Conservation (phyloP, 306 rosid species). For the Rosa persica region DNA sequence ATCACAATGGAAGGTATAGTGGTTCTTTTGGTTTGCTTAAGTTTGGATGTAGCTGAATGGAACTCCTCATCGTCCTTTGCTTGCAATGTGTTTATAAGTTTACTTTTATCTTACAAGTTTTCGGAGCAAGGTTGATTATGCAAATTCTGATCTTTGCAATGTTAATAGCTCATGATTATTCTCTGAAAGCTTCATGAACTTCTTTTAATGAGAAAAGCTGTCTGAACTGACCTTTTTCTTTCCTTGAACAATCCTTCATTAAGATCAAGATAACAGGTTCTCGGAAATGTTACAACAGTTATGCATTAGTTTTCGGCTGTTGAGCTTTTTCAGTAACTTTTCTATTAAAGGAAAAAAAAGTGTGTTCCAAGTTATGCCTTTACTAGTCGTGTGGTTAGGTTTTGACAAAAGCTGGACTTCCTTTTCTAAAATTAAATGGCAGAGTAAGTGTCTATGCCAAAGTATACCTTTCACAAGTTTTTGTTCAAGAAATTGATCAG, state of each 20-base stretch:
- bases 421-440: neutral
- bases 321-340: neutral
- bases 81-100: neutral
- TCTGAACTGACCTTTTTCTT: neutral
- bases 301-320: neutral
- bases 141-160: neutral
- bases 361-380: neutral
- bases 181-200: neutral
- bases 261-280: neutral
- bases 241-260: neutral
- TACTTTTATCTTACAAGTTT: neutral
- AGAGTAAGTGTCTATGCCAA: neutral
- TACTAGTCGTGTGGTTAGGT: neutral
- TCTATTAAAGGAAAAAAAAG: neutral
- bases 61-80: neutral
- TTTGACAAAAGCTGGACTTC: neutral
- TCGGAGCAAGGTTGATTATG: neutral
- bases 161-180: neutral
- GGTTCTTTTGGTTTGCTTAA: neutral
- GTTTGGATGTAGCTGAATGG: neutral
- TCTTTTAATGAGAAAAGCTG: neutral
- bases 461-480: neutral
- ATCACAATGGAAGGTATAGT: neutral
- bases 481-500: neutral
- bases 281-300: neutral